Evolutionary conservation across 2,329 filamentous ascomycete species (phyloP).

Genomic region (Paramyrothecium sp.): DNA sequence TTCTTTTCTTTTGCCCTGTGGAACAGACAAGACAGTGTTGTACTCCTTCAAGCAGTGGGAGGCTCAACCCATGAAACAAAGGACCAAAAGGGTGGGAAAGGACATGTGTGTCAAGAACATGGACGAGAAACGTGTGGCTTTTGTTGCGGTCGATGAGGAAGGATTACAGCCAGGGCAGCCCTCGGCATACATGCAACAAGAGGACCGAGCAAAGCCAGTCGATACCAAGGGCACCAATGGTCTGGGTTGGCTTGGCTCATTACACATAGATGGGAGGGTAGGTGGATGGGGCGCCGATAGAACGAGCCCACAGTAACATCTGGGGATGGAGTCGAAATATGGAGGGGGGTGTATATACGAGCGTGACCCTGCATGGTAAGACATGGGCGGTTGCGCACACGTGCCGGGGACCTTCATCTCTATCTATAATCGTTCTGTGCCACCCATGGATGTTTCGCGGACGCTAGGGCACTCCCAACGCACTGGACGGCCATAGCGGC

Average conservation of each 20-base stretch:
- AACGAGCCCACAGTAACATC: not conserved
- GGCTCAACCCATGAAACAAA: not conserved
- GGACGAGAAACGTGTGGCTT: not conserved
- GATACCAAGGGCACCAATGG: not conserved
- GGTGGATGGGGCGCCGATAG: not conserved
- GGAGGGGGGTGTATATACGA: not conserved
- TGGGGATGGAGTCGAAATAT: not conserved
- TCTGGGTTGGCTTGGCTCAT: not conserved
- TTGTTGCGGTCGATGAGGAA: not conserved
- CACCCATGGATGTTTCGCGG: not conserved
- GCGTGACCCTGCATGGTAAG: not conserved
- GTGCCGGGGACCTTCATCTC: not conserved
- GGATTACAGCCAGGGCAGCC: not conserved
- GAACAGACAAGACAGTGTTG: too few relatives aligned
- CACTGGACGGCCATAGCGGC: not conserved
- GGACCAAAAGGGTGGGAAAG: slow-evolving; percentile 3
- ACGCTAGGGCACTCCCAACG: not conserved
- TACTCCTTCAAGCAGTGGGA: not conserved
- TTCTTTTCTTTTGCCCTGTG: too few relatives aligned
- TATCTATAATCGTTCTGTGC: not conserved
- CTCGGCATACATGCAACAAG: not conserved
- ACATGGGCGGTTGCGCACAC: not conserved
- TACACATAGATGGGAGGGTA: not conserved
- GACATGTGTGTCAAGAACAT: not conserved
- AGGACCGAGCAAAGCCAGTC: not conserved